Base-by-base conservation (phyloP, 129 eudicot genomes). In the Artemisia argyi region DNA sequence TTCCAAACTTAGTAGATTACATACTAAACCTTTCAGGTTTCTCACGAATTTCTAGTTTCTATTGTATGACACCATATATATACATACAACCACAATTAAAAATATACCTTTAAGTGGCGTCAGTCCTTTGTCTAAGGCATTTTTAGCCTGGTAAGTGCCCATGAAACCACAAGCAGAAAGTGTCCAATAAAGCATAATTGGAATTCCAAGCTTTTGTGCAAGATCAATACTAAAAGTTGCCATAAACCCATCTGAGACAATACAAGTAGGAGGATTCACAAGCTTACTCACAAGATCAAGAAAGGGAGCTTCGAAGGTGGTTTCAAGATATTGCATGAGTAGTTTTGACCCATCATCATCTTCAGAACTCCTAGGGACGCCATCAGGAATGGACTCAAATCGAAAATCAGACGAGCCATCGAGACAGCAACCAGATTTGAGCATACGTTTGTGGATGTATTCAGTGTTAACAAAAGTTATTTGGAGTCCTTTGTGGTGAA, bases 401-500 rank as follows among this genome's bases (percentile, higher is more conserved):
- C 32, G 62, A 19, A 57, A 57, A 57, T 24, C 62, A 57, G 62
- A 3, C 13, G 62, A 57, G 26, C 15, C 32, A 17, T 57, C 62
- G 0, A 57, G 62, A 39, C 46, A 39, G 4, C 19, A 12, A 52
- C 57, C 16, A 16, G 57, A 52, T 11, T 52, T 52, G 57, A 52
- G n/a, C 57, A 52, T 13, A 52, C 57, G 57, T 15, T 17, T 57
- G 62, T 57, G 62, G 30, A 57, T 57, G 62, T 57, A 9, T 9
- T 57, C 62, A 7, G 62, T 57, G 32, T 57, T 57, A 10, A 57
- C 62, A 19, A 19, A 57, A 32, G 62, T 57, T 18, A 57, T 19
- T 19, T 57, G n/a, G n/a, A 57, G 62, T 16, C 62, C 62, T 24
- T 57, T 57, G 28, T 57, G 62, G 62, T 57, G 62, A 57, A 57